Conservation (phyloP, 768 basidiomycete genomes). For the Amanita pseudoporphyria region DNA sequence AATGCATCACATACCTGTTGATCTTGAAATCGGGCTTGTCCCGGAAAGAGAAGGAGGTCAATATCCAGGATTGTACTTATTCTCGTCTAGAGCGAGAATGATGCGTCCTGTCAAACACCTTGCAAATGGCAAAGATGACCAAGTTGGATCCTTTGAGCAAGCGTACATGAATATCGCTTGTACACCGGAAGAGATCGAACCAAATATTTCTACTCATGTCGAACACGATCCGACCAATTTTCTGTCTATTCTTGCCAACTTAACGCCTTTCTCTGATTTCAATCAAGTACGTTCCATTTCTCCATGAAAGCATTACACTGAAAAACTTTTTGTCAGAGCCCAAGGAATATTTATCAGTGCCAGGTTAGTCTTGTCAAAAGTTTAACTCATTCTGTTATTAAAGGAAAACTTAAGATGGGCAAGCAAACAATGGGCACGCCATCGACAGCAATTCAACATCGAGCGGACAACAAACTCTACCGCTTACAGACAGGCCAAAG, state of each 20-base stretch:
- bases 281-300: constrained; percentile 64
- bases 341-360: constrained; percentile 89
- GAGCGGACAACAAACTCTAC: constrained; percentile 98
- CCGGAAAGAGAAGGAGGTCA: constrained; percentile 88
- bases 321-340: constrained; percentile 41
- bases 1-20: constrained; percentile 71
- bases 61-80: constrained; percentile 93
- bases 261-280: constrained; percentile 99
- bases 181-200: constrained; percentile 75
- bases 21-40: constrained; percentile 91
- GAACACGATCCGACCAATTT: constrained; percentile 95
- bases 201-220: constrained; percentile 76
- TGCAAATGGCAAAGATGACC: constrained; percentile 77
- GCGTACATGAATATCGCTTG: constrained; percentile 99
- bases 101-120: constrained; percentile 97
- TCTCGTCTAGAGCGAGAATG: constrained; percentile 82
- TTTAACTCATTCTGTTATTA: constrained; percentile 3
- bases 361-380: constrained; percentile 39
- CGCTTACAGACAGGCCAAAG: constrained; percentile 92
- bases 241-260: constrained; percentile 90
- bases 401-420: constrained; percentile 68
- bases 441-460: constrained; percentile 79
- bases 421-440: constrained; percentile 99
- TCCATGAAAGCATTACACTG: constrained; percentile 9
- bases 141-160: constrained; percentile 95